phyloP scores from a whole-genome alignment of 768 basidiomycete genomes.

The Pholiota microspora region DNA sequence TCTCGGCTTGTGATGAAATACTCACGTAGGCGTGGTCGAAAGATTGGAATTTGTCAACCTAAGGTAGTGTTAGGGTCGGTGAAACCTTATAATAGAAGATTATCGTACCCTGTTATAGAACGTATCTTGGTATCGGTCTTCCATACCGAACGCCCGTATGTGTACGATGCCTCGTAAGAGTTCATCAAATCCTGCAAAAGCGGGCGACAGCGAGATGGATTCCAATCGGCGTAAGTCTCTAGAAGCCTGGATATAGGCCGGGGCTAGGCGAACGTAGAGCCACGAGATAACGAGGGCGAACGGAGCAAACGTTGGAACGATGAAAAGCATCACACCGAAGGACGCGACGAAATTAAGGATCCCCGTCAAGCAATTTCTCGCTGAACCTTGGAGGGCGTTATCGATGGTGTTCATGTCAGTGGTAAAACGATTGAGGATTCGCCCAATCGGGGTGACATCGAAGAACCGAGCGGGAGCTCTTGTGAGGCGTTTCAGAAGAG shows the following conservation, averaged over 20 bases:
- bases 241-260: slow-evolving; percentile 57
- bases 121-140: slow-evolving; percentile 58
- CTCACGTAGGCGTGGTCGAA: slow-evolving; percentile 71
- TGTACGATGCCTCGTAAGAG: slow-evolving; percentile 64
- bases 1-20: slow-evolving; percentile 9
- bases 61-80: background rate
- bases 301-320: slow-evolving; percentile 64
- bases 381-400: slow-evolving; percentile 54
- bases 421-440: slow-evolving; percentile 79
- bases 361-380: slow-evolving; percentile 52
- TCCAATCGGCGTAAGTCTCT: slow-evolving; percentile 69
- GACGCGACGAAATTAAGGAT: slow-evolving; percentile 61
- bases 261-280: slow-evolving; percentile 64
- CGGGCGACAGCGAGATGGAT: slow-evolving; percentile 64
- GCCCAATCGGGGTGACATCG: slow-evolving; percentile 72
- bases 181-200: slow-evolving; percentile 74
- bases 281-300: slow-evolving; percentile 67
- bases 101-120: slow-evolving; percentile 55
- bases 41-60: slow-evolving; percentile 66
- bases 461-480: slow-evolving; percentile 70
- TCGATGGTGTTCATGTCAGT: slow-evolving; percentile 78
- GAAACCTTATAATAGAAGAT: background rate
- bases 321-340: slow-evolving; percentile 58
- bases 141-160: slow-evolving; percentile 72
- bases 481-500: slow-evolving; percentile 52